Base-by-base conservation (phyloP, 805 yeast species). In the Sungouiella thailandica region DNA sequence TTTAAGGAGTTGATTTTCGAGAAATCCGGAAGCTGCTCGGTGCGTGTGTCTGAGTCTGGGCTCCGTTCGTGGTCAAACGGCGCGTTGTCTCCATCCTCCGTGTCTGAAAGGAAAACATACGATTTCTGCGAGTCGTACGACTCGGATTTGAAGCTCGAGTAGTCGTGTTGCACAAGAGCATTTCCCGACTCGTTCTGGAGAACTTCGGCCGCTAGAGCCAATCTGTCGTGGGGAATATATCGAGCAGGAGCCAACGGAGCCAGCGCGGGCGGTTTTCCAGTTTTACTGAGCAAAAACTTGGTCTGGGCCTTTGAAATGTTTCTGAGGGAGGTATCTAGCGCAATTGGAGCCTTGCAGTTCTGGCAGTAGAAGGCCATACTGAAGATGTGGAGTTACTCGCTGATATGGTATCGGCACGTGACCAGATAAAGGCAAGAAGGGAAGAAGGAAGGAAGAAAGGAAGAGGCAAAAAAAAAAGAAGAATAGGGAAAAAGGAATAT, bases 341-440 rank as follows among this genome's bases (percentile, higher is more conserved):
- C 50, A 20, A 83, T 50, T 1, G 84, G 82, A 14, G 74, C 62
- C 37, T 74, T 68, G 54, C 90, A 83, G 45, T 76, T 59, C 49
- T 76, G 83, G 56, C 93, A 83, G 17, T 50, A 38, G 36, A 60
- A 44, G 22, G 43, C 36, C 50, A 46, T 46, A 10, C n/a, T n/a
- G n/a, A n/a, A n/a, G n/a, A n/a, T n/a, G n/a, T n/a, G n/a, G n/a
- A n/a, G n/a, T n/a, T n/a, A n/a, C n/a, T n/a, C n/a, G n/a, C n/a
- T n/a, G n/a, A n/a, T n/a, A n/a, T n/a, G n/a, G n/a, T n/a, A n/a
- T n/a, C n/a, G n/a, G n/a, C n/a, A n/a, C n/a, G n/a, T n/a, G n/a
- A n/a, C n/a, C n/a, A n/a, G n/a, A n/a, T n/a, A n/a, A n/a, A n/a
- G n/a, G n/a, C n/a, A n/a, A n/a, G n/a, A n/a, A n/a, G n/a, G 22